phyloP scores from a whole-genome alignment of 805 yeast genomes.

The Pichia rugopelliculosa region DNA sequence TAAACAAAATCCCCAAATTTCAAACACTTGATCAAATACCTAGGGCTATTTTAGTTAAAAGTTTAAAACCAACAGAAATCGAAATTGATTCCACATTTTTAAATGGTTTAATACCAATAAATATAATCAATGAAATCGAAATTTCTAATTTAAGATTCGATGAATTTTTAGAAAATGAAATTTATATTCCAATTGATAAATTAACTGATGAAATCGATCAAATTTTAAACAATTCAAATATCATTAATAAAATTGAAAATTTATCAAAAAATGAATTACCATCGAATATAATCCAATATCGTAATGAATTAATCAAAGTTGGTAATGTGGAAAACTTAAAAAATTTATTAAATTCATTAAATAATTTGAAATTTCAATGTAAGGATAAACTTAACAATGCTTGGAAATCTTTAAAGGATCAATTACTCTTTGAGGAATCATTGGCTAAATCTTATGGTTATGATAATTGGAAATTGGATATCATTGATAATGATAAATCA shows the following conservation, averaged over 20 bases:
- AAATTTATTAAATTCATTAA: slow-evolving; percentile 39
- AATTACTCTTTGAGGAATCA: slow-evolving; percentile 47
- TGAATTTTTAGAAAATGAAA: slow-evolving; percentile 10
- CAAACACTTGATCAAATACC: slow-evolving; percentile 34
- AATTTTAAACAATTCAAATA: slow-evolving; percentile 39
- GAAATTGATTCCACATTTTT: slow-evolving; percentile 32
- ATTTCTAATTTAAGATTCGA: slow-evolving; percentile 47
- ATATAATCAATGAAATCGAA: slow-evolving; percentile 55
- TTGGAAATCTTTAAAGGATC: slow-evolving; percentile 39
- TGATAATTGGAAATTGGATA: slow-evolving; percentile 43
- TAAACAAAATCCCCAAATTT: slow-evolving; percentile 51
- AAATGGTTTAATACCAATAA: slow-evolving; percentile 55
- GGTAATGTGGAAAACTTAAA: slow-evolving; percentile 47
- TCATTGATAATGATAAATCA: slow-evolving; percentile 39
- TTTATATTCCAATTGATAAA: slow-evolving; percentile 37
- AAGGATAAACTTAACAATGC: slow-evolving; percentile 38
- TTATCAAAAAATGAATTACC: slow-evolving; percentile 38
- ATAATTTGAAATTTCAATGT: slow-evolving; percentile 34
- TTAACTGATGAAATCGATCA: slow-evolving; percentile 38
- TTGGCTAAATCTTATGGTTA: slow-evolving; percentile 47
- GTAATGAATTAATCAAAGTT: slow-evolving; percentile 41
- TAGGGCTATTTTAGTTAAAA: slow-evolving; percentile 51
- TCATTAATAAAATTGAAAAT: slow-evolving; percentile 59
- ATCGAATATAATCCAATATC: slow-evolving; percentile 45
- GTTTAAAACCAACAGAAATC: slow-evolving; percentile 29